Evolutionary conservation across 1,284 basidiomycete species (phyloP).

Genomic region (Naganishia sp.): DNA sequence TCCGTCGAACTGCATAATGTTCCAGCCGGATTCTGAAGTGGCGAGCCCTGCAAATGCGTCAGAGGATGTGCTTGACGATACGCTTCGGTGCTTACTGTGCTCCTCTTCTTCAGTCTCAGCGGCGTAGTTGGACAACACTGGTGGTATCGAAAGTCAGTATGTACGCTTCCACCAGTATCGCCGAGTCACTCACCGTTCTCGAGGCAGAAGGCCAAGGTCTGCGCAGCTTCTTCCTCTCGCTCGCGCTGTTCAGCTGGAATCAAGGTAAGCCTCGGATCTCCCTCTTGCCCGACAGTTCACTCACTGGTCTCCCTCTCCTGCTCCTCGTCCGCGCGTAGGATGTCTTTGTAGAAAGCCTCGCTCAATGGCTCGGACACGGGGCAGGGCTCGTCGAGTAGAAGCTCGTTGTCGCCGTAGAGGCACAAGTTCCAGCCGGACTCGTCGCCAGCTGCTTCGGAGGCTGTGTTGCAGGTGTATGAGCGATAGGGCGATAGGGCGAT

Average conservation of each 20-base stretch:
- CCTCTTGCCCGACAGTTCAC: not conserved
- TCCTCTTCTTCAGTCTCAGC: not conserved
- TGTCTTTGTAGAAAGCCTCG: not conserved
- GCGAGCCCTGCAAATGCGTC: not conserved
- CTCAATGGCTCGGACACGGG: conserved; percentile 11
- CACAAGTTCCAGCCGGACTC: conserved; percentile 1
- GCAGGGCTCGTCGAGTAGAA: not conserved
- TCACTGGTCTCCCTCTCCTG: not conserved
- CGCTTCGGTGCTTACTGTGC: no score
- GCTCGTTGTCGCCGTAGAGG: conserved; percentile 5
- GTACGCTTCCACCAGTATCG: not conserved
- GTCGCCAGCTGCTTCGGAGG: not conserved
- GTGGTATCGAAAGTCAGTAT: not conserved
- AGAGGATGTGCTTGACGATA: not conserved
- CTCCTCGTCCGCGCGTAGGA: not conserved
- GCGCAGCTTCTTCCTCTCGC: not conserved
- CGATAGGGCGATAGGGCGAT: no score
- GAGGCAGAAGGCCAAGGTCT: not conserved
- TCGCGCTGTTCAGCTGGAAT: not conserved
- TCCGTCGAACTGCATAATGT: not conserved
- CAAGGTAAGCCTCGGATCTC: not conserved
- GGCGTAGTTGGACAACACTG: not conserved
- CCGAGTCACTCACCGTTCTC: not conserved
- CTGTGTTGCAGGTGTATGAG: no score
- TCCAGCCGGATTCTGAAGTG: not conserved